A percentile compares a stretch with the other conserved stretches of the same genome.
Evolutionary conservation across 352 stramenopile genomes (phyloP).

Genomic region (Blastocystis sp.): DNA sequence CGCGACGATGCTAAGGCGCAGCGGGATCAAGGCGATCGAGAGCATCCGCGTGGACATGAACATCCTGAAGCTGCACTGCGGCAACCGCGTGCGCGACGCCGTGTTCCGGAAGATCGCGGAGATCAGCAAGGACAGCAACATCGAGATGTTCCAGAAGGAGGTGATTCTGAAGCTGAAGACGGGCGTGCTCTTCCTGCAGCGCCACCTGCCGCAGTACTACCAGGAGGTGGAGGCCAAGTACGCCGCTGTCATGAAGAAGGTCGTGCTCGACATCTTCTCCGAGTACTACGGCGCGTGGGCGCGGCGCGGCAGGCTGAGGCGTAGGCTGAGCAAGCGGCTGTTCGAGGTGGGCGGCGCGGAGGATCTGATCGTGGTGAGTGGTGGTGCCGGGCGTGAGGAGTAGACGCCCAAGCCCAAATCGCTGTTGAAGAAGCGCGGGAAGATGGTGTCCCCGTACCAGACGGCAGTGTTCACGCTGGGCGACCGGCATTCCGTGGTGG

Average conservation of each 20-base stretch:
- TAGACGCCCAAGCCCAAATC: neutral
- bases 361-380: conserved; percentile 1
- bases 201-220: conserved; percentile 17
- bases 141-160: conserved; percentile 64
- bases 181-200: conserved; percentile 12
- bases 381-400: neutral
- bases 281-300: conserved; percentile 20
- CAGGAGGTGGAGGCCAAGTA: neutral
- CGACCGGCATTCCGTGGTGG: conserved; percentile 27
- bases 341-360: neutral
- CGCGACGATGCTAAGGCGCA: conserved; percentile 7
- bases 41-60: conserved; percentile 29
- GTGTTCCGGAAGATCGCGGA: conserved; percentile 31
- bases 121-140: conserved; percentile 40
- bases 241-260: conserved; percentile 20
- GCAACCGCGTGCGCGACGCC: conserved; percentile 47
- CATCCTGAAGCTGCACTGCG: conserved; percentile 39
- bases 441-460: neutral
- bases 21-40: conserved; percentile 40
- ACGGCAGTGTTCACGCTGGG: neutral
- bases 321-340: conserved; percentile 2
- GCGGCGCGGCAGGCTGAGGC: neutral
- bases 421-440: neutral
- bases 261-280: conserved; percentile 16
- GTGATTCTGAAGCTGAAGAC: conserved; percentile 9